Conservation (phyloP, 2,329 filamentous ascomycete species). For the Hymenoscyphus albidus region DNA sequence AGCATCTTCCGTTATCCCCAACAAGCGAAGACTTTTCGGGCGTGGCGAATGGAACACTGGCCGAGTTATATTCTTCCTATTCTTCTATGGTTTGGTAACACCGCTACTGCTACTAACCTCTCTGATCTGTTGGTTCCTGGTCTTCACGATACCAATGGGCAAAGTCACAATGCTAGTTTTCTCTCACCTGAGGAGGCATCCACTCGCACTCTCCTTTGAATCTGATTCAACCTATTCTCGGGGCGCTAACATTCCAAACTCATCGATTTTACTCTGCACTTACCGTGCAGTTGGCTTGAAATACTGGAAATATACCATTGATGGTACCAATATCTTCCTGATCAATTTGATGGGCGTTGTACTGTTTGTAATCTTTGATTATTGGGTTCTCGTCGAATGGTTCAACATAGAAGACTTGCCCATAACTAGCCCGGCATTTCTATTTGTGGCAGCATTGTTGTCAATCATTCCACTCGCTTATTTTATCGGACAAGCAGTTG, state of each 20-base stretch:
- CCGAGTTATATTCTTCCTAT: conserved; percentile 89
- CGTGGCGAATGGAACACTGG: conserved; percentile 94
- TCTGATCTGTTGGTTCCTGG: conserved; percentile 87
- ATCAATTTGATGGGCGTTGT: conserved; percentile 95
- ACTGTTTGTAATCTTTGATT: conserved; percentile 92
- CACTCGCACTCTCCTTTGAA: conserved; percentile 88
- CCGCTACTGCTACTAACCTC: conserved; percentile 84
- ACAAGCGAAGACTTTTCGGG: conserved; percentile 86
- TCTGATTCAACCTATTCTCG: conserved; percentile 75
- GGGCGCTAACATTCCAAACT: conserved; percentile 65
- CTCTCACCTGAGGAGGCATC: conserved; percentile 87
- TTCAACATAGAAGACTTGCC: conserved; percentile 60
- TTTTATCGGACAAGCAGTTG: conserved; percentile 97
- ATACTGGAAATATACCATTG: conserved; percentile 99
- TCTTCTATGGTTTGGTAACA: conserved; percentile 91
- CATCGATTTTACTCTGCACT: conserved; percentile 89
- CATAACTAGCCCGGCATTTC: conserved; percentile 77
- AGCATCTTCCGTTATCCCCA: conserved; percentile 41
- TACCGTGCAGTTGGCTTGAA: conserved; percentile 91
- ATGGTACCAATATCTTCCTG: conserved; percentile 97
- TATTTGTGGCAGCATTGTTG: conserved; percentile 78
- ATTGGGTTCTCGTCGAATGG: conserved; percentile 68
- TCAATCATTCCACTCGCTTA: conserved; percentile 97
- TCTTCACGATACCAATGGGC: conserved; percentile 98
- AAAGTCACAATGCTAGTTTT: conserved; percentile 88